Evolutionary conservation across 2,329 filamentous ascomycete genomes (phyloP), one percentile per base, ranked within the genome.

Genomic region (Xylariaceae sp.): DNA sequence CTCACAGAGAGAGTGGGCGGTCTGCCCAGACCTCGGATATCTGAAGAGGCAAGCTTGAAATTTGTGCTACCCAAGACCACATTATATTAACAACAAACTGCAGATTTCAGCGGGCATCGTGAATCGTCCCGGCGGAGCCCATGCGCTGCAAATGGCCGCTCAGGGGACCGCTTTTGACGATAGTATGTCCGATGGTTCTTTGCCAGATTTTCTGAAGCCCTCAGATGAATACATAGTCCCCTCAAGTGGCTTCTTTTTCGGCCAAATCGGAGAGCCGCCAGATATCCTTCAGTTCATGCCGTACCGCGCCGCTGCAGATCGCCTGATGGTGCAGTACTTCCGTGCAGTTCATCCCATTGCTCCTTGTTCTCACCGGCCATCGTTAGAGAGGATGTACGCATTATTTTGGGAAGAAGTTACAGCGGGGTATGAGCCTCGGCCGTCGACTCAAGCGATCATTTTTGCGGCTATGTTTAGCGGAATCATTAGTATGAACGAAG

Each of bases 1-100:
- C 80, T 90, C 48, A 88, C 83, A 2, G 86, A 90, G 58, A 75
- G 85, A 29, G 80, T 90, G 52, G 86, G 86, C 14, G 85, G 85
- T 1, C 77, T 86, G 54, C 82, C 86, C 35, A 73, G 85, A 37
- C 85, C 86, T 2, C 80, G 82, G 55, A 75, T 90, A 46, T 75
- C 79, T 4, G 82, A 88, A 63, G 85, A 89, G 71, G 80, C 86
- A 69, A 52, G 69, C 43, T 45, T n/a, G n/a, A 20, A 37, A 4
- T 32, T 14, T 35, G 48, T 27, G 27, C 44, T 42, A 22, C 39
- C 27, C 25, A 44, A 44, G 22, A 11, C 20, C 17, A 39, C 37
- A 38, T 27, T 17, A 34, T 32, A 19, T 46, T 46, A 27, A 50
- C 32, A 29, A 42, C 11, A 10, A 39, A 50, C 19, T 35, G 14